Conservation (phyloP, 345 rosid species). For the Euphorbia peplus region DNA sequence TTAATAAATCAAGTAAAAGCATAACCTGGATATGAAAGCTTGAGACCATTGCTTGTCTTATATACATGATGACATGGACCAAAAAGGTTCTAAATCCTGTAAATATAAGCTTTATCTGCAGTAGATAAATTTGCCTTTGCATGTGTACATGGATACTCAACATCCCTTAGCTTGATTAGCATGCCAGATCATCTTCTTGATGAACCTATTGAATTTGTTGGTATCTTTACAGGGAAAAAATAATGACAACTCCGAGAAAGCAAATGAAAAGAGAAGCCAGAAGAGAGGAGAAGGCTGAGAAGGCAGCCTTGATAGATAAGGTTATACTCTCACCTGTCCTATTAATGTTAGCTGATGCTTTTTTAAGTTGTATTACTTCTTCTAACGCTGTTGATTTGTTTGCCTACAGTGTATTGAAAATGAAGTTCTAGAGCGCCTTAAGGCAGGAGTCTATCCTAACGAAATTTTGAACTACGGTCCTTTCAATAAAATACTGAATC, state of each 20-base stretch:
- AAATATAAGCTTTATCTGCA: neutral
- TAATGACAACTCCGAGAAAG: constrained; percentile 68
- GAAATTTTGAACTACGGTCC: constrained; percentile 48
- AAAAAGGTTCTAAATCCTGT: neutral
- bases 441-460: constrained; percentile 53
- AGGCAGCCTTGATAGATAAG: constrained; percentile 82
- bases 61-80: neutral
- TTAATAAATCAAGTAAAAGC: neutral
- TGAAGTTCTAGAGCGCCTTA: constrained; percentile 77
- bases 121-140: neutral
- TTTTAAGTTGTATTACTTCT: constrained; percentile 4
- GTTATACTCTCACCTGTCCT: constrained; percentile 29
- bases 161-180: neutral
- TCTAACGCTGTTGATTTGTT: neutral
- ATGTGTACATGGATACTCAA: neutral
- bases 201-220: neutral
- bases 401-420: constrained; percentile 67
- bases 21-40: neutral
- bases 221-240: constrained; percentile 48
- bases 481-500: constrained; percentile 41
- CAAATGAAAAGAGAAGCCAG: constrained; percentile 61
- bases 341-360: neutral
- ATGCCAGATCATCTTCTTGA: neutral
- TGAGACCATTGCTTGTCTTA: neutral
- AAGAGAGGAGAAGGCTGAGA: constrained; percentile 82